Percentiles rank a stretch among this genome's conserved stretches.
phyloP scores from a whole-genome alignment of 2,329 filamentous ascomycete genomes.

The Beauveria asiatica region DNA sequence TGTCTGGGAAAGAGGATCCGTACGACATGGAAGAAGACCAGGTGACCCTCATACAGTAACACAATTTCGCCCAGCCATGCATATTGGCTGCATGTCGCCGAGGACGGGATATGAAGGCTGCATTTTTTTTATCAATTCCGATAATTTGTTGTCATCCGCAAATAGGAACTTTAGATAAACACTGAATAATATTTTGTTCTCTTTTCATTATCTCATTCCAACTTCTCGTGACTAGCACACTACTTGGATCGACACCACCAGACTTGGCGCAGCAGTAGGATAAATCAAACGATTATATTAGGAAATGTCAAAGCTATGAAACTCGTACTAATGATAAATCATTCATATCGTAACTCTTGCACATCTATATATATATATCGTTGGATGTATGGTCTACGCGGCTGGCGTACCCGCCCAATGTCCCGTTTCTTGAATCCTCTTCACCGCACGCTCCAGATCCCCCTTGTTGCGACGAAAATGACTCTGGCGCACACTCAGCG shows the following conservation, averaged over 20 bases:
- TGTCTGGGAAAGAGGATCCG: background rate
- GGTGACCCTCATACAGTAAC: background rate
- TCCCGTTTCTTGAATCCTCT: constrained; percentile 15
- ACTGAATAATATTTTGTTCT: background rate
- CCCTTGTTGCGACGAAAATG: constrained; percentile 17
- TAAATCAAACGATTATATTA: too few relatives aligned
- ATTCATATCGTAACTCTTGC: background rate
- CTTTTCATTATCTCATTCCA: background rate
- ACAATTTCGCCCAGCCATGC: background rate
- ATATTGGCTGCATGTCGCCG: background rate
- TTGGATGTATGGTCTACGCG: background rate
- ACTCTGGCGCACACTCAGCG: constrained; percentile 16
- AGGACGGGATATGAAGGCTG: too few relatives aligned
- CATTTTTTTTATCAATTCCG: too few relatives aligned
- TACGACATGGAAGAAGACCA: background rate
- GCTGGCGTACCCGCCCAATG: constrained; percentile 5
- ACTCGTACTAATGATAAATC: background rate
- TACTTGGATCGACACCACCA: background rate
- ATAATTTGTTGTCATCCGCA: too few relatives aligned
- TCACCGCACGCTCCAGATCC: constrained; percentile 18
- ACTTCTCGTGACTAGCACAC: too few relatives aligned
- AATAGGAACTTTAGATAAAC: too few relatives aligned
- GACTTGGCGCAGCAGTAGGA: too few relatives aligned
- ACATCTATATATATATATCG: background rate
- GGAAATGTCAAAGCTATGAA: background rate